phyloP scores from a whole-genome alignment of 225 moss, liverwort and hornwort species.

The Bryum argenteum region DNA sequence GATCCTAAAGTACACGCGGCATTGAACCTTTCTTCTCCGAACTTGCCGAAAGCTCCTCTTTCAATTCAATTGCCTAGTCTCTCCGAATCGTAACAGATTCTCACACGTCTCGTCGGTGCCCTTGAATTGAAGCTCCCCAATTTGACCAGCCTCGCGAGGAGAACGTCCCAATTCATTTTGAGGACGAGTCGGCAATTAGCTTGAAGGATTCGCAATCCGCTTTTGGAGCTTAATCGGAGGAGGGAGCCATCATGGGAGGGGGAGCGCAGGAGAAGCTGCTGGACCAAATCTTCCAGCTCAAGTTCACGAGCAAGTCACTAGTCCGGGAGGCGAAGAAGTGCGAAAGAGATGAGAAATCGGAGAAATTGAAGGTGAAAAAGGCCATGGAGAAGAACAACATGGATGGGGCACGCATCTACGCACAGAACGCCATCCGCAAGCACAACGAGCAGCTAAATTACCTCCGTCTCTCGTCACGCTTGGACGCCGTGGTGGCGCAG shows the following conservation, averaged over 20 bases:
- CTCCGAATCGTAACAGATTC: not conserved
- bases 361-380: slow-evolving; percentile 53
- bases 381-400: slow-evolving; percentile 62
- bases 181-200: not conserved
- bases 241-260: slow-evolving; percentile 38
- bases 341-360: slow-evolving; percentile 55
- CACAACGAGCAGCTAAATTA: slow-evolving; percentile 58
- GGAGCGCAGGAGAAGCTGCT: slow-evolving; percentile 57
- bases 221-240: not conserved
- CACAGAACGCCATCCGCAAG: slow-evolving; percentile 62
- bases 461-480: slow-evolving; percentile 42
- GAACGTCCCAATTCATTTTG: not conserved
- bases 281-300: slow-evolving; percentile 56
- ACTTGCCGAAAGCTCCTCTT: not conserved
- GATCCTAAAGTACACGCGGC: not conserved
- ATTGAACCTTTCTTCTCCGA: not conserved
- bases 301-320: slow-evolving; percentile 52
- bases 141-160: no score
- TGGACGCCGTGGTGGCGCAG: slow-evolving; percentile 56
- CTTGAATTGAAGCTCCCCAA: not conserved
- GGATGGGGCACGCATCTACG: slow-evolving; percentile 55
- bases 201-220: not conserved
- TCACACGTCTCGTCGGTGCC: not conserved
- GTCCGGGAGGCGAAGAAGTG: slow-evolving; percentile 60
- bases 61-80: not conserved